These are phyloP conservation scores for Saccharomycopsis sp. DNA, from an alignment of 805 yeast genomes.

Conservation along the genomic window DNA sequence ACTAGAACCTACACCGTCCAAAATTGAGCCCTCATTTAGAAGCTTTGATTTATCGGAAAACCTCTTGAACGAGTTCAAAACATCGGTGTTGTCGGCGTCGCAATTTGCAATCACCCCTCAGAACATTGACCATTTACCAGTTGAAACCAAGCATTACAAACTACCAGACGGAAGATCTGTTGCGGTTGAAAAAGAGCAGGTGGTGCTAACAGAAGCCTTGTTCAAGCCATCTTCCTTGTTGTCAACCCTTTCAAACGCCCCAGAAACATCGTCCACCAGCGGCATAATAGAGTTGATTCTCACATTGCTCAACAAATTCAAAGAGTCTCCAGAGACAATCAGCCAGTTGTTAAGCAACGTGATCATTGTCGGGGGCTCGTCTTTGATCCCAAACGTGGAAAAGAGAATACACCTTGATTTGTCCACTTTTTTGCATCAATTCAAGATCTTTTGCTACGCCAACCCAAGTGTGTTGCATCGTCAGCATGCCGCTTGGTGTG, in stretches of 20 bases:
- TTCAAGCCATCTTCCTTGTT: conserved; percentile 33
- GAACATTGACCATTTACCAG: conserved; percentile 26
- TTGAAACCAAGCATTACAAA: conserved; percentile 40
- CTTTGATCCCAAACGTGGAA: conserved; percentile 62
- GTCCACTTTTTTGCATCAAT: conserved; percentile 53
- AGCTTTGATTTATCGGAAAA: conserved; percentile 31
- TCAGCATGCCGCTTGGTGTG: conserved; percentile 65
- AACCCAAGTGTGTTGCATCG: conserved; percentile 60
- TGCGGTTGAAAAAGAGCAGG: conserved; percentile 44
- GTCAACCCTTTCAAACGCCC: conserved; percentile 32
- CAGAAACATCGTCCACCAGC: neutral
- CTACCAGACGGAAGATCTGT: conserved; percentile 47
- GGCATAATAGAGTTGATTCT: conserved; percentile 35
- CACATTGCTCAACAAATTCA: conserved; percentile 34
- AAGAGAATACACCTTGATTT: conserved; percentile 59
- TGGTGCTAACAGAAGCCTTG: conserved; percentile 53
- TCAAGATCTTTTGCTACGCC: conserved; percentile 59
- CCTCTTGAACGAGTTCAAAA: conserved; percentile 43
- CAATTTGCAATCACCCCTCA: conserved; percentile 32
- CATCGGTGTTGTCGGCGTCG: conserved; percentile 32
- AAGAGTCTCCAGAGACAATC: conserved; percentile 34
- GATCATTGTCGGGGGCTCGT: conserved; percentile 65
- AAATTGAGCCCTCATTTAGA: conserved; percentile 30
- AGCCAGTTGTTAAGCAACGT: conserved; percentile 48
- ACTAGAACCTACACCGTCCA: neutral